These are phyloP conservation scores for Microascus cirrosus DNA, from an alignment of 2,329 filamentous ascomycete species.

Conservation along the genomic window DNA sequence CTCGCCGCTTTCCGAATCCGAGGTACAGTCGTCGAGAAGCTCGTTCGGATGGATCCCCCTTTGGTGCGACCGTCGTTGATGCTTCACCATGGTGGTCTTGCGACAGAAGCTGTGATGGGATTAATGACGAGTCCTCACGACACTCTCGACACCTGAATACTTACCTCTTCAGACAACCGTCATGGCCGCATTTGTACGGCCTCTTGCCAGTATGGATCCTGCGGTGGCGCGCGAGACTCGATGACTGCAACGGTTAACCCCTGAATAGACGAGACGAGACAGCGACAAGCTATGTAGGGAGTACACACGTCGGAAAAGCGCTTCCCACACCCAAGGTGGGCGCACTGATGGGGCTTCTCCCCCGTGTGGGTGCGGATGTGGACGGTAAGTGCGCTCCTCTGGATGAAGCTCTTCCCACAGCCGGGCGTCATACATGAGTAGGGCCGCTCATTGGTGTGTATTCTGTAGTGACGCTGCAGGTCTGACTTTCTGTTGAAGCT, in stretches of 20 bases:
- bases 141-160: slow-evolving; percentile 5
- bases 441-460: slow-evolving; percentile 61
- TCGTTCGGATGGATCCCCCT: slow-evolving; percentile 45
- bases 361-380: slow-evolving; percentile 61
- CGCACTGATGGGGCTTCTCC: slow-evolving; percentile 61
- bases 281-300: not conserved
- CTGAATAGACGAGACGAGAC: not conserved
- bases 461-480: slow-evolving; percentile 57
- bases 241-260: slow-evolving; percentile 38
- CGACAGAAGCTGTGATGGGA: slow-evolving; percentile 47
- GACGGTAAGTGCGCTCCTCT: slow-evolving; percentile 58
- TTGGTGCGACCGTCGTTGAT: slow-evolving; percentile 51
- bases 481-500: slow-evolving; percentile 66
- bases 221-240: slow-evolving; percentile 52
- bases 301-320: slow-evolving; percentile 56
- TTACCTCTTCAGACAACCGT: slow-evolving; percentile 52
- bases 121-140: not conserved
- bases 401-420: slow-evolving; percentile 62
- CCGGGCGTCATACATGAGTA: slow-evolving; percentile 49
- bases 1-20: slow-evolving; percentile 46
- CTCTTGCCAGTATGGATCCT: slow-evolving; percentile 57
- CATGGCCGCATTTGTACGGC: slow-evolving; percentile 51
- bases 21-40: slow-evolving; percentile 39
- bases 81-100: slow-evolving; percentile 62
- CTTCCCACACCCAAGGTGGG: slow-evolving; percentile 54